Base-by-base conservation (phyloP, 345 rosid genomes). In the Iberis pinnata region DNA sequence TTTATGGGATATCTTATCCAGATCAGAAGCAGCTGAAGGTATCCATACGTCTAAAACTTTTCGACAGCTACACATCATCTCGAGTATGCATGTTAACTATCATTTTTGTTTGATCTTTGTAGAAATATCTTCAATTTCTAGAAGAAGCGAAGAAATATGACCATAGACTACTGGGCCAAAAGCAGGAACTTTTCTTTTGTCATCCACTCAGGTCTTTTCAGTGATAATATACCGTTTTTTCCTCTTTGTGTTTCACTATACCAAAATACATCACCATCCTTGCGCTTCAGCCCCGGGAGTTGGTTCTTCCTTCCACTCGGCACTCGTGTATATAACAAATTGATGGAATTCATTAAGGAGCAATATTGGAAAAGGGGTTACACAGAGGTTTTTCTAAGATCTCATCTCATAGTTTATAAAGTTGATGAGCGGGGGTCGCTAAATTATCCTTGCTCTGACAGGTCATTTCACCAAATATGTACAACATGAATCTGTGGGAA, bases 251-350 rank as follows among this genome's bases (percentile, higher is more conserved):
- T 22, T 65, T 29, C 26, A 15, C 42, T 24, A 31, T 54, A 37
- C 56, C 65, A 43, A 32, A 46, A 46, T 49, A 37, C 53, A 17
- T 46, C 38, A 18, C 22, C 20, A 16, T 47, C 54, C 12, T 35
- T 65, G 57, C 33, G 56, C 73, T 72, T 65, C 84, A 93, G 99
- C 73, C 99, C 97, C 31, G 97, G 97, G 59, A 88, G 99, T 74
- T 93, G 87, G 90, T 93, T 93, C 75, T 86, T 93, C 73, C 94
- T 85, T 71, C 97, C 95, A 1, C 82, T 72, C 22, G 97, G 99
- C 42, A 71, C 95, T 63, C 81, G 89, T 57, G 68, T 93, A 39
- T 93, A 93, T 75, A 93, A 82, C 78, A 88, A 81, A 70, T 56
- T 93, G 36, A 70, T 78, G 83, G 83, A 74, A 7, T 93, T 93